Base-by-base conservation (phyloP, 371 early-diverging fungal genomes). In the Mortierella sp. region DNA sequence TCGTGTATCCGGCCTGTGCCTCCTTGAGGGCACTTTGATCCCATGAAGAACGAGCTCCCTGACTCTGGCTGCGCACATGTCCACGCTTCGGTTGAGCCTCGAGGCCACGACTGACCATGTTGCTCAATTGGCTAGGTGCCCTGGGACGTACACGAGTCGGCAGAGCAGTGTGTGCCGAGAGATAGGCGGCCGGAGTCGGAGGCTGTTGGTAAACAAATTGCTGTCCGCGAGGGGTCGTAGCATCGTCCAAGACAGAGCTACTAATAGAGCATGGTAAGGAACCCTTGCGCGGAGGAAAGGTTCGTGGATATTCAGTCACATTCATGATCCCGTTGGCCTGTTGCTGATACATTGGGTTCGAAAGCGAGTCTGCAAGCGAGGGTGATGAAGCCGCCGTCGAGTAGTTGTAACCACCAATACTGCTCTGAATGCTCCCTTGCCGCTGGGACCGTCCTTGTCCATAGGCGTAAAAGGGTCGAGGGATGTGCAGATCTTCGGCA, bases 291-390 rank as follows among this genome's bases (percentile, higher is more conserved):
- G 58, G 71, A 1, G 74, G 72, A n/a, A 74, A 48, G 7, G 65
- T 2, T 0, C 71, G 74, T 9, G 55, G 29, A 34, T 24, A 52
- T 16, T 19, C 47, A 48, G 43, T 34, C 4, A 14, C 58, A 39
- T 39, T 50, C 58, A 67, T 37, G 34, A 70, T 61, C 39, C 70
- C 80, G 22, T 53, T 7, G 4, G 66, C 68, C 48, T 81, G 81
- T 11, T 81, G 74, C 1, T 77, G 77, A 41, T 81, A 81, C 82
- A 81, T 81, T 4, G 82, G 82, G 24, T 81, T 81, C 6, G 82
- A 81, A 39, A 81, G 78, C 1, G 82, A 81, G 55, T 81, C 82
- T n/a, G 82, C 82, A 1, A 81, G 71, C 0, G 82, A 81, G 1
- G 78, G 82, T 2, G 82, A 81, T 4, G 82, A 81, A 4, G 82